phyloP scores from a whole-genome alignment of 345 rosid genomes.

The Combretum micranthum region DNA sequence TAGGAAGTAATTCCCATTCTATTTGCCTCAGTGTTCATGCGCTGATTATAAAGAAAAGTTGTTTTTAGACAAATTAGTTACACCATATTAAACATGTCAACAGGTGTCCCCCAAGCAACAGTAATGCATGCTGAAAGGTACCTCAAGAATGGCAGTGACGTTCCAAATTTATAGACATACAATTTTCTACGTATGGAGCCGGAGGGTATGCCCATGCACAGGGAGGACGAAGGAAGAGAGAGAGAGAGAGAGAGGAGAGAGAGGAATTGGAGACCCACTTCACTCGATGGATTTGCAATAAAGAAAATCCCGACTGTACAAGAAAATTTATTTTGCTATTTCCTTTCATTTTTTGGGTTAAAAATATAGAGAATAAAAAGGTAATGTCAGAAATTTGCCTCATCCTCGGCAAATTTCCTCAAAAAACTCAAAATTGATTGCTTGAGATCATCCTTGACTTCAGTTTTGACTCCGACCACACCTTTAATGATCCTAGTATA shows the following conservation, averaged over 20 bases:
- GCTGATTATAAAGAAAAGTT: too few relatives aligned
- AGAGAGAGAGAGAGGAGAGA: too few relatives aligned
- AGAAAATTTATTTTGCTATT: slow-evolving; percentile 18
- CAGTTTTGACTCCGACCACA: slow-evolving; percentile 41
- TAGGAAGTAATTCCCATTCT: too few relatives aligned
- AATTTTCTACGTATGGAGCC: too few relatives aligned
- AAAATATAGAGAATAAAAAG: slow-evolving; percentile 1
- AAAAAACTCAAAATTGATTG: slow-evolving; percentile 83
- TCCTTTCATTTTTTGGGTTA: background rate
- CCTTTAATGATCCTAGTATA: slow-evolving; percentile 73
- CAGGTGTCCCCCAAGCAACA: too few relatives aligned
- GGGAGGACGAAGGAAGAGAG: too few relatives aligned
- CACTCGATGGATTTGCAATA: slow-evolving; percentile 25
- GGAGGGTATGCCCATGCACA: too few relatives aligned
- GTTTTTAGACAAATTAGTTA: too few relatives aligned
- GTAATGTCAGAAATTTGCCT: slow-evolving; percentile 56
- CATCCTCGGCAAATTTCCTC: slow-evolving; percentile 55
- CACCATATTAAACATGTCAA: too few relatives aligned
- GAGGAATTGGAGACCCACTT: background rate
- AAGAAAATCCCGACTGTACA: slow-evolving; percentile 64
- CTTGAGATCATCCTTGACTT: slow-evolving; percentile 39
- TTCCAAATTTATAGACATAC: background rate
- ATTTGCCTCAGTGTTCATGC: too few relatives aligned
- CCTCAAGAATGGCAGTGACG: background rate
- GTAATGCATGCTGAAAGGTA: too few relatives aligned